phyloP scores from a whole-genome alignment of 176 grass and related monocot species.

The Neostapfia colusana region DNA sequence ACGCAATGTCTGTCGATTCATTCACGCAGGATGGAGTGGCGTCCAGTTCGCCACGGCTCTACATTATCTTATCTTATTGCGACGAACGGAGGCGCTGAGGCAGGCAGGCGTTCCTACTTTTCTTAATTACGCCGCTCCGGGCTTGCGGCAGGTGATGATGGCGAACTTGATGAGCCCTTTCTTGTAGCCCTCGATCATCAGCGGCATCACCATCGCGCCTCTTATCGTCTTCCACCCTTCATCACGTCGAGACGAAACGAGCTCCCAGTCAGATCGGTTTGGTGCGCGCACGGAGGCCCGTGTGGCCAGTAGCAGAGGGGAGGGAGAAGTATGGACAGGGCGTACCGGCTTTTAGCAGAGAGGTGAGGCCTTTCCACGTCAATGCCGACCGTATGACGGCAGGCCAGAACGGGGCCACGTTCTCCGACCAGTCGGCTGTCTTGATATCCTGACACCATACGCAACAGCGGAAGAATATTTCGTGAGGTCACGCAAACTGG shows the following conservation, averaged over 20 bases:
- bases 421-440: slow-evolving; percentile 85
- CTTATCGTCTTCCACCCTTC: slow-evolving; percentile 96
- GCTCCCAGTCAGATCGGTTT: not conserved
- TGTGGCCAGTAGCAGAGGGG: not conserved
- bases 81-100: too few species aligned
- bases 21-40: not conserved
- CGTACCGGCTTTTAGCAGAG: slow-evolving; percentile 68
- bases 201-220: slow-evolving; percentile 89
- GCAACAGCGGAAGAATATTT: not conserved
- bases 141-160: slow-evolving; percentile 84
- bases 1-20: not conserved
- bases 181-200: slow-evolving; percentile 94
- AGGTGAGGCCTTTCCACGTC: slow-evolving; percentile 86
- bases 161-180: slow-evolving; percentile 90
- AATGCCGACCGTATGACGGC: slow-evolving; percentile 85
- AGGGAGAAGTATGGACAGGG: not conserved
- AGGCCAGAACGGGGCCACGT: slow-evolving; percentile 97
- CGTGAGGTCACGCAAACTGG: slow-evolving; percentile 12
- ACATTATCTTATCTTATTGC: slow-evolving; percentile 4
- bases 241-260: not conserved
- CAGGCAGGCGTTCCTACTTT: not conserved
- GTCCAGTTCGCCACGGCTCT: not conserved
- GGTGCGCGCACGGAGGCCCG: not conserved
- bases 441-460: slow-evolving; percentile 74
- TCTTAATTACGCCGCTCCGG: slow-evolving; percentile 30